Evolutionary conservation across 2,329 filamentous ascomycete species (phyloP).

Genomic region (Fusarium oligoseptatum): DNA sequence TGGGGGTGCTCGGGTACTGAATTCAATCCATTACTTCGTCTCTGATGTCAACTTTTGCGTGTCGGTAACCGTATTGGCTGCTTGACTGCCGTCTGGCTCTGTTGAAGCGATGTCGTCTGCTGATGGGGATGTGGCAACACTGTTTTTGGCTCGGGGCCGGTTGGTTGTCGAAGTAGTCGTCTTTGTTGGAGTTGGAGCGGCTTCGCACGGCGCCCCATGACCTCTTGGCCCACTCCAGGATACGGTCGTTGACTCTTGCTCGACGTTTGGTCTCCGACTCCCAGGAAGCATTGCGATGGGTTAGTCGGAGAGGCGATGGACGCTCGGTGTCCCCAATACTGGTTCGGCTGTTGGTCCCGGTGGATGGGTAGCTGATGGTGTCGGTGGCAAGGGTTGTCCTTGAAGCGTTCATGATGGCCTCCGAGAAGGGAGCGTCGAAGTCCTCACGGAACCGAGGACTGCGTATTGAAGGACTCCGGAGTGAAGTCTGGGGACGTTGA

Average conservation of each 20-base stretch:
- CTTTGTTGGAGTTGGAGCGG: conserved; percentile 40
- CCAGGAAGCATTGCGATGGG: conserved; percentile 45
- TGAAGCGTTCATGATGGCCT: conserved; percentile 51
- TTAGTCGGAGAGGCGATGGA: conserved; percentile 35
- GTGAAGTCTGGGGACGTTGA: conserved; percentile 37
- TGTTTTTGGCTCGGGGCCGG: conserved; percentile 35
- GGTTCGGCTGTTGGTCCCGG: conserved; percentile 37
- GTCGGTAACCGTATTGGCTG: conserved; percentile 27
- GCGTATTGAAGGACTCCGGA: conserved; percentile 40
- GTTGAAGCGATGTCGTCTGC: conserved; percentile 30
- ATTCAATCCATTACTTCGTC: conserved; percentile 21
- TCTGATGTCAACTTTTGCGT: conserved; percentile 27
- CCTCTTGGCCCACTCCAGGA: conserved; percentile 52
- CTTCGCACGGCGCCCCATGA: conserved; percentile 48
- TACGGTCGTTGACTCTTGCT: conserved; percentile 50
- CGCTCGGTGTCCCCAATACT: conserved; percentile 46
- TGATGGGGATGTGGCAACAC: conserved; percentile 30
- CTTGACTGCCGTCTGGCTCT: conserved; percentile 27
- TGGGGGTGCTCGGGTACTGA: conserved; percentile 4
- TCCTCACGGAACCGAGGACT: conserved; percentile 55
- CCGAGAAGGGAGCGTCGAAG: conserved; percentile 56
- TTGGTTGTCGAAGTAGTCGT: conserved; percentile 38
- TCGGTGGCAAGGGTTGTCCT: conserved; percentile 47
- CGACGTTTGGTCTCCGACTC: conserved; percentile 47
- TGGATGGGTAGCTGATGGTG: conserved; percentile 44